Evolutionary conservation across 1,284 basidiomycete genomes (phyloP).

Genomic region (Microbotryum saponariae): DNA sequence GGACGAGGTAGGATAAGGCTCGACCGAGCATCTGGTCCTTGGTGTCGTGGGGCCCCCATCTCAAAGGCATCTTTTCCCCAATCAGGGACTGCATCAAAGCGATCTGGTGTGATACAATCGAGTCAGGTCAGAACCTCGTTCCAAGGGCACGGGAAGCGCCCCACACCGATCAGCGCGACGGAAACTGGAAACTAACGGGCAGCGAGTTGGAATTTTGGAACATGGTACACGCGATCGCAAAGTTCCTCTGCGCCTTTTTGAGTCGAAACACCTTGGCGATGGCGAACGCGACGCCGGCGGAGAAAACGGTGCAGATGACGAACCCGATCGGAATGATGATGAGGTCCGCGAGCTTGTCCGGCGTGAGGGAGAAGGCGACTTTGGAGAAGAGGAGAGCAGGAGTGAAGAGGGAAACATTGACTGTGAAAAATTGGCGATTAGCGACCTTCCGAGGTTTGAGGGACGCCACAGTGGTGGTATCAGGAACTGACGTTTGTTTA

Average conservation of each 20-base stretch:
- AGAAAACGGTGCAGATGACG: conserved; percentile 41
- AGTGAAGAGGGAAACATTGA: conserved; percentile 32
- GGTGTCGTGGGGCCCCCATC: conserved; percentile 36
- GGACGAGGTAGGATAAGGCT: conserved; percentile 37
- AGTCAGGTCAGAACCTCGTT: too few relatives aligned
- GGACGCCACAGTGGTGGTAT: neutral
- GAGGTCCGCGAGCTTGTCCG: conserved; percentile 42
- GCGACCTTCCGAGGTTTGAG: neutral
- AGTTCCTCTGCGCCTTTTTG: conserved; percentile 40
- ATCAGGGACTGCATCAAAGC: conserved; percentile 46
- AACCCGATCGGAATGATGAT: conserved; percentile 43
- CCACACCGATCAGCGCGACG: too few relatives aligned
- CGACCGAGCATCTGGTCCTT: conserved; percentile 35
- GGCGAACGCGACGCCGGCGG: conserved; percentile 37
- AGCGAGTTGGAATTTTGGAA: conserved; percentile 42
- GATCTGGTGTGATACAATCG: conserved; percentile 23
- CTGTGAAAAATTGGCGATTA: neutral
- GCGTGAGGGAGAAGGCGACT: conserved; percentile 45
- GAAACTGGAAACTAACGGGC: conserved; percentile 24
- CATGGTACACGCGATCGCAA: conserved; percentile 38
- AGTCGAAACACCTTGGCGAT: conserved; percentile 39
- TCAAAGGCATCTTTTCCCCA: conserved; percentile 32
- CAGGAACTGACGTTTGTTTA: conserved; percentile 13
- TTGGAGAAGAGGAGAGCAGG: conserved; percentile 44
- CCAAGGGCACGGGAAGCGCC: too few relatives aligned